Evolutionary conservation across 345 rosid genomes (phyloP), one percentile per base, ranked within the genome.

Genomic region (Salix suchowensis): DNA sequence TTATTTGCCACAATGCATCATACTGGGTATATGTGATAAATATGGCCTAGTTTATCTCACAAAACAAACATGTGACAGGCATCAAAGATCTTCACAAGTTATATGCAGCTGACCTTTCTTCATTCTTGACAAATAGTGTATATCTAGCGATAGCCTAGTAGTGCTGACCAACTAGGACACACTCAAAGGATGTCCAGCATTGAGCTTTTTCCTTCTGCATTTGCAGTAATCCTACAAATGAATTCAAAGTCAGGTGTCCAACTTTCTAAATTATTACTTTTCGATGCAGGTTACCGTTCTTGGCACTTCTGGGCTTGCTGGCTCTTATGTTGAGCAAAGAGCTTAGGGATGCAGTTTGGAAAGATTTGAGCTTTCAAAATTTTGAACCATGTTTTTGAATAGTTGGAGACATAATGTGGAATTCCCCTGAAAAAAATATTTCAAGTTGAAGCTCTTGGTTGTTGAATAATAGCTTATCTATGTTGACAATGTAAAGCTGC

Each of bases 281-380:
- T 12, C 77, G 52, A 61, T 21, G 79, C 91, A 92, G 98, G 91
- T 93, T 82, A 85, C 97, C 4, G 91, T 93, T 78, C 94, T 92
- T 65, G 95, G 92, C 73, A 93, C 98, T 67, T 93, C 98, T 36
- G 98, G 98, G 72, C 91, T 96, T 77, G 88, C 96, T 44, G 96
- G 99, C 30, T 92, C 98, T 11, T 93, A 93, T 73, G 88, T 96
- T 75, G 98, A 96, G 77, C 93, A 91, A 69, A 89, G 97, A 82
- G 88, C 94, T 73, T 78, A 78, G 44, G 16, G 50, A 28, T 32
- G 48, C 34, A 40, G 32, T 36, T 16, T 37, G 46, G 67, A 64
- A 64, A 58, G 23, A 0, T 62, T 24, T 60, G 68, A 68, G 70
- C 60, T 28, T 48, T 61, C 28, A 48, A 14, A 58, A 48, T 54